phyloP scores from a whole-genome alignment of 768 basidiomycete species.

The Kwoniella europaea region DNA sequence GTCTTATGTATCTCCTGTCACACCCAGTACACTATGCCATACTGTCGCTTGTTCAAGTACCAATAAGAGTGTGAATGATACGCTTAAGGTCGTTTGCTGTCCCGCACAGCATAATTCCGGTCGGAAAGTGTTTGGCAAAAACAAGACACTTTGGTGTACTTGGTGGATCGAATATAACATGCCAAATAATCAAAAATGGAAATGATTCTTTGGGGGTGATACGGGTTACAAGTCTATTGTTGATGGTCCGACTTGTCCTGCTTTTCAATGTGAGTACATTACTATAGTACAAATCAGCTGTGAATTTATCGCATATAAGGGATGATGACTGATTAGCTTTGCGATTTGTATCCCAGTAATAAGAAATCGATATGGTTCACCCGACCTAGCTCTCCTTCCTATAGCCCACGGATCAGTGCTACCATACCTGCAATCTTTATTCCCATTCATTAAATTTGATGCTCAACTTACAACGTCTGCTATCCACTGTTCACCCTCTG shows the following conservation, averaged over 20 bases:
- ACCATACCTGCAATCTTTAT: background rate
- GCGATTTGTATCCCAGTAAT: background rate
- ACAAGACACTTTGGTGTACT: background rate
- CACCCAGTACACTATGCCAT: background rate
- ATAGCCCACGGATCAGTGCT: slow-evolving; percentile 4
- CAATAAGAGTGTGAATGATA: too few species aligned
- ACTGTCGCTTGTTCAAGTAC: background rate
- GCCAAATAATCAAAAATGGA: background rate
- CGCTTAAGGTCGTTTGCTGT: background rate
- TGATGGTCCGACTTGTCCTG: background rate
- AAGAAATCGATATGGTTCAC: slow-evolving; percentile 8
- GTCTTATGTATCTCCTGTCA: background rate
- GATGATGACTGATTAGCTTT: background rate
- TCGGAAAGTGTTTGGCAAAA: slow-evolving; percentile 2
- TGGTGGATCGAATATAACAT: background rate
- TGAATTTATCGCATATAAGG: too few species aligned
- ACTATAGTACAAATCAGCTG: background rate
- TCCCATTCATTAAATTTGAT: background rate
- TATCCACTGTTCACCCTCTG: slow-evolving; percentile 7
- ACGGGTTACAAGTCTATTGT: slow-evolving; percentile 4
- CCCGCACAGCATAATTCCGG: slow-evolving; percentile 18
- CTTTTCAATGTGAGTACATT: slow-evolving; percentile 1
- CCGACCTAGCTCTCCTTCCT: slow-evolving; percentile 15
- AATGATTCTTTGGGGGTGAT: slow-evolving; percentile 20
- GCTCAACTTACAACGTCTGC: background rate